phyloP scores from a whole-genome alignment of 2,329 filamentous ascomycete genomes.

The Penicillium freii region DNA sequence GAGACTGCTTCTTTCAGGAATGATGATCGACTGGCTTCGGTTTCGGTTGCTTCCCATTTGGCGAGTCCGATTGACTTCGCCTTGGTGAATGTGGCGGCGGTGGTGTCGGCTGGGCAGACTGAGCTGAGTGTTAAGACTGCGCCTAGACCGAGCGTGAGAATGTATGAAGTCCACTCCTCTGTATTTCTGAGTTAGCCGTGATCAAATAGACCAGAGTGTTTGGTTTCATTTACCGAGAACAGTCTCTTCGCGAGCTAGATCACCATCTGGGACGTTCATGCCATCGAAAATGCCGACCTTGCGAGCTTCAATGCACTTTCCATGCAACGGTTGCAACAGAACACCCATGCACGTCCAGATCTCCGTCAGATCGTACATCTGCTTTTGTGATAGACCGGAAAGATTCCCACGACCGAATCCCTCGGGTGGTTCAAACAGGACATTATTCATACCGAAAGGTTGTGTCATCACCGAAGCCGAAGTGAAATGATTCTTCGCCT shows the following conservation, averaged over 20 bases:
- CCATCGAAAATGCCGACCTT: slow-evolving; percentile 57
- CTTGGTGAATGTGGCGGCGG: slow-evolving; percentile 49
- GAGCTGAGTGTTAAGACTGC: slow-evolving; percentile 54
- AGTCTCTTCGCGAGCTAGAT: slow-evolving; percentile 47
- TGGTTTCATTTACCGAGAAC: slow-evolving; percentile 48
- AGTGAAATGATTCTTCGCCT: slow-evolving; percentile 48
- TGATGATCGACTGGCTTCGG: slow-evolving; percentile 49
- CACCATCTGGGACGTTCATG: slow-evolving; percentile 48
- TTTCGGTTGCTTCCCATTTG: slow-evolving; percentile 52
- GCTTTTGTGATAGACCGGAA: slow-evolving; percentile 52
- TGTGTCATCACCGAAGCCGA: slow-evolving; percentile 48
- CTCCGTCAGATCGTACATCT: slow-evolving; percentile 64
- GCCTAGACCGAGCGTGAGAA: slow-evolving; percentile 59
- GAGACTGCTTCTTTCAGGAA: slow-evolving; percentile 63
- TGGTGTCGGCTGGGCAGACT: slow-evolving; percentile 39
- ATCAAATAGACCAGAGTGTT: neutral
- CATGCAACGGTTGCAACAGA: slow-evolving; percentile 56
- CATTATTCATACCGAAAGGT: slow-evolving; percentile 52
- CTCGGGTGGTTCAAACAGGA: slow-evolving; percentile 56
- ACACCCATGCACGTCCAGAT: slow-evolving; percentile 62
- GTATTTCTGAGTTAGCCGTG: slow-evolving; percentile 17
- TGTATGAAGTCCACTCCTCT: slow-evolving; percentile 62
- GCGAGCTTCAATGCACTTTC: slow-evolving; percentile 54
- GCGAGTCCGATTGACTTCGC: slow-evolving; percentile 57
- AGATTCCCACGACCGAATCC: slow-evolving; percentile 59